These are phyloP conservation scores for Aristolochia fimbriata DNA, from an alignment of 164 flowering plant genomes.

Conservation along the genomic window DNA sequence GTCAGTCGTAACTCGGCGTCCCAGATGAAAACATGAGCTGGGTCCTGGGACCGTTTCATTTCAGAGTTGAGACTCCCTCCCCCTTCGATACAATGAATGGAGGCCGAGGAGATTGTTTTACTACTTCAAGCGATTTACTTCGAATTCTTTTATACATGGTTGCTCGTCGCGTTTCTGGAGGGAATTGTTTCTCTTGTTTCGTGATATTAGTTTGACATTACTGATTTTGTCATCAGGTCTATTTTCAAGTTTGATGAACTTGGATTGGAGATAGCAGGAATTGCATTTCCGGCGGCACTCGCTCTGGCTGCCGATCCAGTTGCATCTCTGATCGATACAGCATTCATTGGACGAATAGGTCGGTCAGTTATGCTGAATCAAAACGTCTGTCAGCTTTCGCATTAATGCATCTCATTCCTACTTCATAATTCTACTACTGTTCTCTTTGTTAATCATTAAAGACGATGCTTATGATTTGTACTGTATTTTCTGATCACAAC, in stretches of 20 bases:
- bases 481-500: not conserved
- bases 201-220: not conserved
- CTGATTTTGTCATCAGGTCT: conserved; percentile 18
- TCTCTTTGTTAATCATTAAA: too few species aligned
- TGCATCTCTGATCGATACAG: conserved; percentile 80
- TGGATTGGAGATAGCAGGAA: conserved; percentile 55
- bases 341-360: conserved; percentile 85
- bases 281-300: conserved; percentile 79
- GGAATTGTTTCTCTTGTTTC: not conserved
- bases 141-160: not conserved
- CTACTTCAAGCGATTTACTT: not conserved
- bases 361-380: not conserved
- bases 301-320: conserved; percentile 84
- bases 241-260: conserved; percentile 55
- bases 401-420: not conserved
- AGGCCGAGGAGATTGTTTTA: not conserved
- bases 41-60: not conserved
- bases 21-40: not conserved
- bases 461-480: not conserved
- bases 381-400: not conserved
- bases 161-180: not conserved
- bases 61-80: too few species aligned
- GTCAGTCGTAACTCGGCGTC: too few species aligned
- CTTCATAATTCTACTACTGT: not conserved
- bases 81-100: too few species aligned